Conservation (phyloP, 345 rosid species). For the Eucalyptus pauciflora region DNA sequence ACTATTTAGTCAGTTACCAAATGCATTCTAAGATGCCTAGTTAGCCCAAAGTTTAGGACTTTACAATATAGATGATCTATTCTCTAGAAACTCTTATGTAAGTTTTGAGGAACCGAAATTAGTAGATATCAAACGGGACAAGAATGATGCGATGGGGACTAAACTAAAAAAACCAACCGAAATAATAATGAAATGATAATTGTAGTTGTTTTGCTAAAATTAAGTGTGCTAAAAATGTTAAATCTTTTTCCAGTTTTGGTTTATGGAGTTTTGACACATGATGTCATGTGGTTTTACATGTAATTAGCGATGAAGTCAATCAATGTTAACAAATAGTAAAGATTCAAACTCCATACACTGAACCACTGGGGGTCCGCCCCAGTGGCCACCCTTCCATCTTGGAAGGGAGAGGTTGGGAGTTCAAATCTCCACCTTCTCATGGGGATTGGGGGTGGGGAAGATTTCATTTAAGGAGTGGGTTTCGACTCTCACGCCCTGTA, state of each 20-base stretch:
- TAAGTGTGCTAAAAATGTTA: background rate
- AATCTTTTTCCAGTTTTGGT: background rate
- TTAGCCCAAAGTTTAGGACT: background rate
- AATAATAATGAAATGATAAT: background rate
- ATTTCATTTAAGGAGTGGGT: no score
- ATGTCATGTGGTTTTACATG: background rate
- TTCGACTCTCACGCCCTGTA: no score
- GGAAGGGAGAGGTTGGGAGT: no score
- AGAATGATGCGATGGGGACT: background rate
- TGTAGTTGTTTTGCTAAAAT: background rate
- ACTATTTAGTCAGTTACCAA: no score
- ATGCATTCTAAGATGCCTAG: rapidly evolving
- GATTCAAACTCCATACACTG: rapidly evolving
- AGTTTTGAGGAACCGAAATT: background rate
- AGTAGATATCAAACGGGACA: background rate
- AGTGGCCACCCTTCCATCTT: no score
- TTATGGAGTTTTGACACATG: background rate
- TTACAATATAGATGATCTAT: background rate
- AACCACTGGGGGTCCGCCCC: no score
- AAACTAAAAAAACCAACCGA: background rate
- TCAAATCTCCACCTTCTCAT: no score
- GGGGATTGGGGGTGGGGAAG: no score
- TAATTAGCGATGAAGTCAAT: background rate
- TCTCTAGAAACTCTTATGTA: background rate
- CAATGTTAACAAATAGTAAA: background rate